Percentiles rank a stretch among this genome's conserved stretches.
These are phyloP conservation scores for Fraxinus paxiana DNA, from an alignment of 305 asterid genomes.

Conservation along the genomic window DNA sequence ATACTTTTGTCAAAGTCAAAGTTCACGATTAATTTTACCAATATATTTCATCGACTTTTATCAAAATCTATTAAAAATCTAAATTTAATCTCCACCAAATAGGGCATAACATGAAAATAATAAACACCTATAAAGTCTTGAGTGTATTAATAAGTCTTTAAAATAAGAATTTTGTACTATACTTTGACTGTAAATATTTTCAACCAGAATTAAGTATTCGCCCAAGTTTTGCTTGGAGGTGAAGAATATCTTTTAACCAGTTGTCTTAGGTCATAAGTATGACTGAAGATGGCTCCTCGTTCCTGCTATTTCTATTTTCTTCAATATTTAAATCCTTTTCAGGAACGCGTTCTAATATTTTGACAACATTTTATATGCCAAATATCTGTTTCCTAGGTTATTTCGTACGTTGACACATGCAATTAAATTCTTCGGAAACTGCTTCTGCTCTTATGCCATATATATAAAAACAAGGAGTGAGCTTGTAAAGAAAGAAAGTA, in stretches of 20 bases:
- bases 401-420: background rate
- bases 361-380: background rate
- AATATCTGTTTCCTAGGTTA: background rate
- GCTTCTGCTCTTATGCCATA: background rate
- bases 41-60: no score
- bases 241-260: background rate
- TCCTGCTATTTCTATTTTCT: background rate
- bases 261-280: background rate
- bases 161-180: background rate
- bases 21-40: no score
- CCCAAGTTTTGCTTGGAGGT: background rate
- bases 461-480: background rate
- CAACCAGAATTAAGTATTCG: background rate
- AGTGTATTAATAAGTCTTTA: background rate
- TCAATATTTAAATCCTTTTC: background rate
- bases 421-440: background rate
- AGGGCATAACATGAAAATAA: background rate
- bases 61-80: no score
- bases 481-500: background rate
- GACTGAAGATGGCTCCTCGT: background rate
- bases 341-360: background rate
- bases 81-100: no score
- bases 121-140: background rate
- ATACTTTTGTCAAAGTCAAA: no score
- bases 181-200: background rate